phyloP scores from a whole-genome alignment of 225 moss, liverwort and hornwort species.

The Neckera pumila region DNA sequence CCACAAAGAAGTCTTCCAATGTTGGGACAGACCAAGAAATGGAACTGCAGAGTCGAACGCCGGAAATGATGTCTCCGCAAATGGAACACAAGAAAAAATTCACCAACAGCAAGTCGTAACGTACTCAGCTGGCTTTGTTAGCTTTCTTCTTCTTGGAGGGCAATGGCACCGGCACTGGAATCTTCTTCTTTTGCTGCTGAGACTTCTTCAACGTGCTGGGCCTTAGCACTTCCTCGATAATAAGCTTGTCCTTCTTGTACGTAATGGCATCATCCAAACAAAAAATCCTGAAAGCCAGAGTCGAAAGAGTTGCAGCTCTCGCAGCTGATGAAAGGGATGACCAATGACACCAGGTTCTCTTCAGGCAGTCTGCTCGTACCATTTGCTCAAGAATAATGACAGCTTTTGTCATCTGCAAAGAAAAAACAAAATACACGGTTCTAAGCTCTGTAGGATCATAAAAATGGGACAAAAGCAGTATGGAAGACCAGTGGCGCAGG shows the following conservation, averaged over 20 bases:
- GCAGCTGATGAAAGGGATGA: conserved; percentile 91
- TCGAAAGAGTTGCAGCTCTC: conserved; percentile 71
- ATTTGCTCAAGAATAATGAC: conserved; percentile 83
- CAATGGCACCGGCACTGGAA: conserved; percentile 10
- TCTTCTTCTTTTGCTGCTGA: conserved; percentile 16
- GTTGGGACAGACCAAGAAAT: background rate
- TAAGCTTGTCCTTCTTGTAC: conserved; percentile 34
- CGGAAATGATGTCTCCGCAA: background rate
- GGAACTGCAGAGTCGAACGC: background rate
- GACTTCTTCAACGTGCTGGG: conserved; percentile 23
- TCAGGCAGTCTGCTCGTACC: conserved; percentile 76
- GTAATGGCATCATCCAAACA: conserved; percentile 75
- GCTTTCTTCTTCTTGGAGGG: conserved; percentile 31
- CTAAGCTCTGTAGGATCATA: background rate
- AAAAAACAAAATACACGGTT: background rate
- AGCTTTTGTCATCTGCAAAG: conserved; percentile 76
- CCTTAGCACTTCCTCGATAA: conserved; percentile 13
- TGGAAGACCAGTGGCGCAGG: background rate
- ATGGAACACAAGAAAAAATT: background rate
- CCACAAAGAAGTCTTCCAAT: conserved; percentile 1
- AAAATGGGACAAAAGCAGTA: background rate
- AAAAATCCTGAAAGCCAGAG: conserved; percentile 62
- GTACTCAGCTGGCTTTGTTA: conserved; percentile 12
- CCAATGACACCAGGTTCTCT: conserved; percentile 88
- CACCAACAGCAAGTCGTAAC: background rate